A percentile compares a stretch with the other conserved stretches of the same genome.
Conservation (phyloP, 768 basidiomycete species). For the Suillus hirtellus region DNA sequence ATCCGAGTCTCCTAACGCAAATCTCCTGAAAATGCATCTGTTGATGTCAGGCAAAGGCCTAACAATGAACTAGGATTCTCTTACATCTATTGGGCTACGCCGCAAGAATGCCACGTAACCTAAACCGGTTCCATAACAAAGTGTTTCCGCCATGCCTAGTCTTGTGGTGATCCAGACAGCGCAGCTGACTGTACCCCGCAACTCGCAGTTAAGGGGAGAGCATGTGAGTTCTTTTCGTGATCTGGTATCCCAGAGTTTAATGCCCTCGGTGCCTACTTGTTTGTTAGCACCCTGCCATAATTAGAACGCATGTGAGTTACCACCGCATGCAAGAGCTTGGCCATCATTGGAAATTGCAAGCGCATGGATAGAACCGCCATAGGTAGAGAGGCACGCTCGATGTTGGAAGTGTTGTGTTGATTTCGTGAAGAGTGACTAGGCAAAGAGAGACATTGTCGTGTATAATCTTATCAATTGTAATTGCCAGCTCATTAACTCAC, state of each 20-base stretch:
- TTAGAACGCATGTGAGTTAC: not conserved
- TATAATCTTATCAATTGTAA: no score
- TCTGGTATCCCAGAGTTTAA: constrained; percentile 11
- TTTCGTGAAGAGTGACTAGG: not conserved
- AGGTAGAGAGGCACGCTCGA: not conserved
- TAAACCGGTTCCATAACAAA: constrained; percentile 13
- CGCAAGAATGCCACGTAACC: not conserved
- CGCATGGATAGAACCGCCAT: not conserved
- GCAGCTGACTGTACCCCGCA: constrained; percentile 6
- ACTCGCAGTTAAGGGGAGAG: not conserved
- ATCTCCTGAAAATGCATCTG: no score
- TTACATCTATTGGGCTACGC: no score
- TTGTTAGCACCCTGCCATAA: not conserved
- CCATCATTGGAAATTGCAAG: constrained; percentile 11
- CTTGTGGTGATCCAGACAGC: constrained; percentile 12
- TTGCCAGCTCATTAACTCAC: no score
- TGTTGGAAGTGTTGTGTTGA: not conserved
- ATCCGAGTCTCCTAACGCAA: no score
- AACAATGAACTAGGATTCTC: no score
- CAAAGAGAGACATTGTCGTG: not conserved
- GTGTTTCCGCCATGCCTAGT: not conserved
- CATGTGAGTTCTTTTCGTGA: constrained; percentile 5
- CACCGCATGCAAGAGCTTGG: constrained; percentile 3
- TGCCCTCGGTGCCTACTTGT: constrained; percentile 7
- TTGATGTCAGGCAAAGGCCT: no score